A percentile compares a stretch with the other conserved stretches of the same genome.
phyloP scores from a whole-genome alignment of 345 rosid species.

The Ailanthus altissimus region DNA sequence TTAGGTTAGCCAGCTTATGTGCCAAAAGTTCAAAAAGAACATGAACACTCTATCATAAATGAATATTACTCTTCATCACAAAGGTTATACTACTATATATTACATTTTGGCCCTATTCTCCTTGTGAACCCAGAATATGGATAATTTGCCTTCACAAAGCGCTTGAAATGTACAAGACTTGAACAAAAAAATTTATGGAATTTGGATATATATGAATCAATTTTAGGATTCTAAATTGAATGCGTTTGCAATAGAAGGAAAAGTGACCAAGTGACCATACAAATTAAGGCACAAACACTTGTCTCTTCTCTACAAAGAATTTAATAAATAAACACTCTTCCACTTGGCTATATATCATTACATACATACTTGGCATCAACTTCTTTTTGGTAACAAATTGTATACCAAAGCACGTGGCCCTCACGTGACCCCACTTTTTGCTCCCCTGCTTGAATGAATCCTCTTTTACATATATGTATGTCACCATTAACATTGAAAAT shows the following conservation, averaged over 20 bases:
- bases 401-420: slow-evolving; percentile 14
- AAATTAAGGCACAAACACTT: too few relatives aligned
- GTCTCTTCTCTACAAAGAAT: neutral
- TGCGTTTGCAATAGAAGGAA: neutral
- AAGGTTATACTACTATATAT: too few relatives aligned
- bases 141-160: too few relatives aligned
- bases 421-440: slow-evolving; percentile 14
- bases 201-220: neutral
- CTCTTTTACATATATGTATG: neutral
- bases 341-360: slow-evolving; percentile 13
- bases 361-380: slow-evolving; percentile 14
- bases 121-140: too few relatives aligned
- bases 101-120: too few relatives aligned
- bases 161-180: neutral
- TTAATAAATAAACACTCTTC: neutral
- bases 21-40: too few relatives aligned
- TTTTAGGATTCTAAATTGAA: neutral
- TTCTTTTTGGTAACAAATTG: slow-evolving; percentile 18
- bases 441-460: neutral
- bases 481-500: neutral
- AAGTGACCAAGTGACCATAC: neutral
- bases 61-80: too few relatives aligned
- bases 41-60: too few relatives aligned
- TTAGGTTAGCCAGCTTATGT: too few relatives aligned
- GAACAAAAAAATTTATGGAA: too few relatives aligned